These are phyloP conservation scores for Jacaranda copaia DNA, from an alignment of 257 asterid genomes.

Conservation along the genomic window DNA sequence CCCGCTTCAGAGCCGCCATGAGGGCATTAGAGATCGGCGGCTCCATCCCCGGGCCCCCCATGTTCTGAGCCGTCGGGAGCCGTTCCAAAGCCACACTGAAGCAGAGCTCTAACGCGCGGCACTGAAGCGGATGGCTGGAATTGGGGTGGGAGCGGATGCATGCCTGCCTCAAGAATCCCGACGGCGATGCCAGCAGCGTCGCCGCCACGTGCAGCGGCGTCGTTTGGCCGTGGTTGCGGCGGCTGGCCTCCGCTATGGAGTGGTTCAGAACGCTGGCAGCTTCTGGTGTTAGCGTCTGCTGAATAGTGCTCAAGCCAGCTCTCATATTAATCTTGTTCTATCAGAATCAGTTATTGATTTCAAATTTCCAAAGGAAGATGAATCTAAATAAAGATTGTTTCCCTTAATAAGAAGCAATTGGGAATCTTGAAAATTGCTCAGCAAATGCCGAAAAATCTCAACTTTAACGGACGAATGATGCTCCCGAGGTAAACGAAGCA, in stretches of 20 bases:
- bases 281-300: constrained; percentile 88
- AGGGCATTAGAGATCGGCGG: constrained; percentile 68
- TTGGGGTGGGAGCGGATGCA: constrained; percentile 95
- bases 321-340: constrained; percentile 59
- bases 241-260: constrained; percentile 83
- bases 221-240: constrained; percentile 92
- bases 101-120: constrained; percentile 91
- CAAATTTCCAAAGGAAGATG: not conserved
- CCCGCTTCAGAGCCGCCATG: constrained; percentile 87
- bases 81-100: constrained; percentile 93
- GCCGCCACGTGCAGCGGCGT: constrained; percentile 98
- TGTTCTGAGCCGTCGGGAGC: constrained; percentile 70
- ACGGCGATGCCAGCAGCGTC: constrained; percentile 77
- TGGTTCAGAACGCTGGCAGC: constrained; percentile 81
- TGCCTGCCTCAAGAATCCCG: constrained; percentile 80
- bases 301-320: constrained; percentile 85
- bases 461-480: not conserved
- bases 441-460: constrained; percentile 27
- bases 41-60: constrained; percentile 56
- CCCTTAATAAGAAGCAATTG: not conserved
- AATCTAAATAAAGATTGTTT: constrained; percentile 17
- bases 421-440: constrained; percentile 19
- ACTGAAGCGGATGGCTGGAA: constrained; percentile 94
- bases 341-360: constrained; percentile 13
- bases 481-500: constrained; percentile 21